Evolutionary conservation across 106 monocot genomes (phyloP), one percentile per base, ranked within the genome.

Genomic region (Dendrobium huoshanense): DNA sequence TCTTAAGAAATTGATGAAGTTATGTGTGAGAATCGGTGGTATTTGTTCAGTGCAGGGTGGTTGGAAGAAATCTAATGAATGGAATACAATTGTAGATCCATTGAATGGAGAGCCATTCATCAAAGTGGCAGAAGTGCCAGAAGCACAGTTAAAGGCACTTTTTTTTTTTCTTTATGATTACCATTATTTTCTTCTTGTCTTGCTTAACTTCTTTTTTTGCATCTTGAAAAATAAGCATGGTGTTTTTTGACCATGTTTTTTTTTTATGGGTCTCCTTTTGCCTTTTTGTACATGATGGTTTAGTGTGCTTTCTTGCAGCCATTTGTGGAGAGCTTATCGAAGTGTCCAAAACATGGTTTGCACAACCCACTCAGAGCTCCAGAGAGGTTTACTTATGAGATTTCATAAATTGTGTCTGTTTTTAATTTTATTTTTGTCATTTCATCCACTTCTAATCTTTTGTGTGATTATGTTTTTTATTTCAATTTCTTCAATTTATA

Each of bases 271-370:
- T 6, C 45, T 59, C 33, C 49, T 74, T 76, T 19, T 10, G 2
- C 24, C 8, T 83, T 76, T 3, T 76, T 76, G 76, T 24, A 5
- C 27, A 51, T 76, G 41, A 76, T 51, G 27, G 2, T 76, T 7
- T 31, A 33, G 15, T 55, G 44, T 80, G 55, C 72, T 77, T 73
- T 80, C 29, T 77, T 89, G 85, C 88, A 98, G 98, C 94, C 92
- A 22, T 95, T 91, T 72, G 89, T 98, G 64, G 89, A 89, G 33
- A 98, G 98, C 85, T 79, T 98, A 56, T 89, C 83, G 4, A 91
- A 81, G 49, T 98, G 98, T 83, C 98, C 95, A 64, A 98, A 94
- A 82, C 81, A 88, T 91, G 98, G 98, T 41, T 89, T 98, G 56
- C 98, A 98, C 81, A 98, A 98, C 81, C 98, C 98, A 76, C 80